Conservation (phyloP, 495 filamentous ascomycete genomes). For the Platismatia glauca region DNA sequence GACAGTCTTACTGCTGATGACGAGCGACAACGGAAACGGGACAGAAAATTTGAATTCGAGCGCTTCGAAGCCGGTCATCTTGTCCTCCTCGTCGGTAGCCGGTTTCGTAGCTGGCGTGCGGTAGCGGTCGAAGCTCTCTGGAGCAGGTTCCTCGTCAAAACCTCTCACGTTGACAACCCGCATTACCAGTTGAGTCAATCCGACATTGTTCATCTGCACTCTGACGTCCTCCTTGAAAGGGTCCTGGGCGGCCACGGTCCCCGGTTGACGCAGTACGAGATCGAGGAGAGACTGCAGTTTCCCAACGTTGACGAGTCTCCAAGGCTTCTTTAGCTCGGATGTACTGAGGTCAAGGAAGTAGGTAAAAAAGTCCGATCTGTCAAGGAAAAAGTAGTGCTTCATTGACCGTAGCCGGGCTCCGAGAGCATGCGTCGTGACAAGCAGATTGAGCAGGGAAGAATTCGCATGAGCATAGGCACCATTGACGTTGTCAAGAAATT, state of each 20-base stretch:
- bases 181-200: constrained; percentile 87
- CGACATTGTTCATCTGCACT: constrained; percentile 90
- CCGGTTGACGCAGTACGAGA: constrained; percentile 86
- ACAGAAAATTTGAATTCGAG: constrained; percentile 89
- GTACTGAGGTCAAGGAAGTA: constrained; percentile 88
- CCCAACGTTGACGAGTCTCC: constrained; percentile 75
- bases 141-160: constrained; percentile 70
- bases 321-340: constrained; percentile 81
- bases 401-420: constrained; percentile 77
- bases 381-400: constrained; percentile 98
- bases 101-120: constrained; percentile 41
- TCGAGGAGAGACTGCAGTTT: constrained; percentile 93
- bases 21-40: constrained; percentile 92
- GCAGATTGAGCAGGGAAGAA: constrained; percentile 79
- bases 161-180: constrained; percentile 91
- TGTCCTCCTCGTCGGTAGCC: constrained; percentile 63
- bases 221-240: constrained; percentile 98
- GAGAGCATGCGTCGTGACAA: constrained; percentile 85
- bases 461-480: constrained; percentile 92
- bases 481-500: constrained; percentile 92
- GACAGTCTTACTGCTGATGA: constrained; percentile 91
- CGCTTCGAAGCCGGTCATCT: constrained; percentile 80
- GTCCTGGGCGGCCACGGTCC: constrained; percentile 86
- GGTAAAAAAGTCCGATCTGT: constrained; percentile 93
- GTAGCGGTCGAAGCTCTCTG: constrained; percentile 47